Evolutionary conservation across 352 stramenopile species (phyloP).

Genomic region (Phytophthora podocarpi): DNA sequence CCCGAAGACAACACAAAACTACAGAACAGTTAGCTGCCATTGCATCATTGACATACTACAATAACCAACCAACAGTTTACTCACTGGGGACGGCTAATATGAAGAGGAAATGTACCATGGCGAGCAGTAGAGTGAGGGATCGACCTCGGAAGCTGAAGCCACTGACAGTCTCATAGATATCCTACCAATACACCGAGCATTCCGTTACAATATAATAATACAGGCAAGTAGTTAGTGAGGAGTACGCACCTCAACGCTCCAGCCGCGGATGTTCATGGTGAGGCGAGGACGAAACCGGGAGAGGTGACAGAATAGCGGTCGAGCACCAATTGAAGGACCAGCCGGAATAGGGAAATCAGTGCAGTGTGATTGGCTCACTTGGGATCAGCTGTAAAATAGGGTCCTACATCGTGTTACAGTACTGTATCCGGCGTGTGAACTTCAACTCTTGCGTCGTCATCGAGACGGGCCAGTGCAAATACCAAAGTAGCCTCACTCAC

Average conservation of each 20-base stretch:
- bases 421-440: no score
- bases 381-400: constrained; percentile 1
- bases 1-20: constrained; percentile 39
- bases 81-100: constrained; percentile 27
- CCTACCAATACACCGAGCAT: constrained; percentile 11
- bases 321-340: no score
- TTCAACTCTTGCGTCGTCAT: no score
- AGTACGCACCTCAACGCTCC: constrained; percentile 21
- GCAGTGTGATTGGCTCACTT: neutral
- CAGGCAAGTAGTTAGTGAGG: neutral
- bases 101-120: constrained; percentile 28
- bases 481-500: no score
- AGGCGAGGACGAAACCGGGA: neutral
- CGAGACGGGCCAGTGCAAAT: no score
- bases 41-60: neutral
- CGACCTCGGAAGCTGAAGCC: constrained; percentile 35
- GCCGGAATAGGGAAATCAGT: no score
- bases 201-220: neutral
- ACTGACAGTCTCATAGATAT: constrained; percentile 29
- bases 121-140: constrained; percentile 30
- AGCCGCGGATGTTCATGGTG: constrained; percentile 22
- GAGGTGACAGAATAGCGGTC: no score
- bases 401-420: no score
- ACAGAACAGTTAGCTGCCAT: neutral
- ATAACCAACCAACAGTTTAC: neutral